Conservation (phyloP, 805 yeast species). For the Saccharomyces paradoxus region DNA sequence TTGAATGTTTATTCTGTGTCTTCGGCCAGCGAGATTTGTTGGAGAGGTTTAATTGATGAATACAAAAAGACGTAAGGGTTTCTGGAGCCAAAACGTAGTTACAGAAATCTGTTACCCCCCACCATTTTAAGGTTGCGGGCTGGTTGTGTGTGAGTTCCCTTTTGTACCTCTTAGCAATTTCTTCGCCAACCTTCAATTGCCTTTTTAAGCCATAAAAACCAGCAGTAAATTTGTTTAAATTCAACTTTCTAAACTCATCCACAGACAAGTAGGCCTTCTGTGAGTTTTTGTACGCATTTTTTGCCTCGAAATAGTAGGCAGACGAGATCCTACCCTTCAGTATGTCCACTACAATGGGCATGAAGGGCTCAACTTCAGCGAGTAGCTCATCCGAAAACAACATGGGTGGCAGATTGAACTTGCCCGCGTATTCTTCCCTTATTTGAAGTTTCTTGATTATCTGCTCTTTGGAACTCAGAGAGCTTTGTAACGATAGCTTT, state of each 20-base stretch:
- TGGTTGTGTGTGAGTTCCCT: constrained; percentile 25
- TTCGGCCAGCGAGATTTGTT: neutral
- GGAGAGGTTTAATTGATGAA: constrained; percentile 36
- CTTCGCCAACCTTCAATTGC: constrained; percentile 42
- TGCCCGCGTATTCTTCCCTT: constrained; percentile 13
- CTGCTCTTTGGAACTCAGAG: neutral
- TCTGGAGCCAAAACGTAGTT: constrained; percentile 59
- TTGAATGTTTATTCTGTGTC: neutral
- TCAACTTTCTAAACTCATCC: constrained; percentile 39
- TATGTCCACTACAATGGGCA: constrained; percentile 32
- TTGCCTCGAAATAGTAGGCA: constrained; percentile 44
- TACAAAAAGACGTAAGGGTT: constrained; percentile 42
- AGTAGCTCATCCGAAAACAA: constrained; percentile 28
- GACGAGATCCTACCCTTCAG: constrained; percentile 41
- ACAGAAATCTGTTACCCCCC: constrained; percentile 51
- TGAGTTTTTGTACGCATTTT: constrained; percentile 33
- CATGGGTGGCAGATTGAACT: constrained; percentile 19
- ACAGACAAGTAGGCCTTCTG: constrained; percentile 38
- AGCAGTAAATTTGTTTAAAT: constrained; percentile 40
- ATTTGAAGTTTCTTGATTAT: neutral
- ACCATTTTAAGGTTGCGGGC: constrained; percentile 46
- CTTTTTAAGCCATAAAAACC: constrained; percentile 59
- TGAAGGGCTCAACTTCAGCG: constrained; percentile 25
- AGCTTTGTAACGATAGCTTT: neutral
- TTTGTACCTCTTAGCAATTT: constrained; percentile 32